Conservation (phyloP, 2,329 filamentous ascomycete genomes). For the Sporothrix phasma region DNA sequence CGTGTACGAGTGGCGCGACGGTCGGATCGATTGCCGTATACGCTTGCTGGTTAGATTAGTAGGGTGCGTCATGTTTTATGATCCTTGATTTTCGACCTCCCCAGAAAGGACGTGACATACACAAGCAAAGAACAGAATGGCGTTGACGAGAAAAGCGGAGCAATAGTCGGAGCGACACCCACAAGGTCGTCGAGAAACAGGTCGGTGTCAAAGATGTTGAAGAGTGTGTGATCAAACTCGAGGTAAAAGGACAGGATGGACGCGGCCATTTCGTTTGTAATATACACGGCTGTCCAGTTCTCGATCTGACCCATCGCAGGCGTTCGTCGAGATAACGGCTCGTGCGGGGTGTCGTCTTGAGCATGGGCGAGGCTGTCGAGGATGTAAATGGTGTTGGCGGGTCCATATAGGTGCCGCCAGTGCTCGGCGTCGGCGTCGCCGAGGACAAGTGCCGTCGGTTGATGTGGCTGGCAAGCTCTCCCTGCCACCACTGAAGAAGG, state of each 20-base stretch:
- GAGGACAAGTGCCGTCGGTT: background rate
- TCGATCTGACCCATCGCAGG: background rate
- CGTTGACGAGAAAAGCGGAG: background rate
- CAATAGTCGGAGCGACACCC: background rate
- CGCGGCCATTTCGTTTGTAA: conserved; percentile 14
- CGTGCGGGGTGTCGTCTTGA: background rate
- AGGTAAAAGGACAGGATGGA: conserved; percentile 16
- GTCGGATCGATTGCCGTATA: background rate
- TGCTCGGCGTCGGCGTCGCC: background rate
- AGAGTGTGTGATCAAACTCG: conserved; percentile 13
- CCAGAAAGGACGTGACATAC: too few species aligned
- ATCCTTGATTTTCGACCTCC: too few species aligned
- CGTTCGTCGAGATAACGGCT: background rate
- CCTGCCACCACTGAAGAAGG: background rate
- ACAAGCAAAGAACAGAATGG: background rate
- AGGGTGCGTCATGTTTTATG: too few species aligned
- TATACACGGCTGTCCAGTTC: conserved; percentile 17
- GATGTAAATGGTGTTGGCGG: background rate
- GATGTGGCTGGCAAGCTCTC: background rate
- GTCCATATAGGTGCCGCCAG: background rate
- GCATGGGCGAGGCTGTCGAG: background rate
- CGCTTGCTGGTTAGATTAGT: background rate
- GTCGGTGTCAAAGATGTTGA: conserved; percentile 11
- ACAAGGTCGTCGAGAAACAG: background rate
- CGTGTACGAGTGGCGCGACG: background rate